Evolutionary conservation across 306 rosid species (phyloP).

Genomic region (Acacia acuminata): DNA sequence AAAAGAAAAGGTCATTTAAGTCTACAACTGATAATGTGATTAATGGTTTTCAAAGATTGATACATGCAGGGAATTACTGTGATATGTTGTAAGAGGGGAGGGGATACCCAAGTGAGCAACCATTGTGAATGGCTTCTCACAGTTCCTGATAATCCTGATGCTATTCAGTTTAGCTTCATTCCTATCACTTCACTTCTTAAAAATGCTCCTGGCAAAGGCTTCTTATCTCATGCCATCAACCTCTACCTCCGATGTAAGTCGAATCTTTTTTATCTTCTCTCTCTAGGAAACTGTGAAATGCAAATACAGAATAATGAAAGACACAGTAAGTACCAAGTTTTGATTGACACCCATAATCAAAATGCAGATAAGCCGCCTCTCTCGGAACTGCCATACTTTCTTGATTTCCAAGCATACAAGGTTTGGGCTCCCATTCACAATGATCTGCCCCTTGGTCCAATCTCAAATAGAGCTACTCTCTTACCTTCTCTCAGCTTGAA

Average conservation of each 20-base stretch:
- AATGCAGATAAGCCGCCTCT: constrained; percentile 83
- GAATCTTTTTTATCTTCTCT: neutral
- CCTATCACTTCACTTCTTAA: constrained; percentile 88
- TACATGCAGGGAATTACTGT: constrained; percentile 75
- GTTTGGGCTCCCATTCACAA: constrained; percentile 88
- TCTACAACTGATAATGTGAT: neutral
- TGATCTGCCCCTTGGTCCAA: constrained; percentile 72
- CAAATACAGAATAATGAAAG: neutral
- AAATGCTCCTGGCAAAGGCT: constrained; percentile 78
- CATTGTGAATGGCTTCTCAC: constrained; percentile 88
- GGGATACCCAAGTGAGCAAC: constrained; percentile 53
- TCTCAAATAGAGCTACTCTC: constrained; percentile 49
- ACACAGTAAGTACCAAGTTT: neutral
- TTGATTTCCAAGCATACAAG: constrained; percentile 81
- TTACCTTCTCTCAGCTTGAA: constrained; percentile 66
- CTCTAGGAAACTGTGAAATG: neutral
- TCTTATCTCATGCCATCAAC: constrained; percentile 87
- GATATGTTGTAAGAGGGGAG: constrained; percentile 76
- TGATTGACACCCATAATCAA: neutral
- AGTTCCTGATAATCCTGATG: constrained; percentile 68
- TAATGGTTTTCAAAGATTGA: constrained; percentile 12
- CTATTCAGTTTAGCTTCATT: constrained; percentile 60
- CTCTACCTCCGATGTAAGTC: constrained; percentile 90
- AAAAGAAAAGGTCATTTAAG: neutral
- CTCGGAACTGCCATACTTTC: constrained; percentile 77